Percentiles rank a stretch among this genome's conserved stretches.
Conservation (phyloP, 2,329 filamentous ascomycete species). For the Beauveria pseudobassiana region DNA sequence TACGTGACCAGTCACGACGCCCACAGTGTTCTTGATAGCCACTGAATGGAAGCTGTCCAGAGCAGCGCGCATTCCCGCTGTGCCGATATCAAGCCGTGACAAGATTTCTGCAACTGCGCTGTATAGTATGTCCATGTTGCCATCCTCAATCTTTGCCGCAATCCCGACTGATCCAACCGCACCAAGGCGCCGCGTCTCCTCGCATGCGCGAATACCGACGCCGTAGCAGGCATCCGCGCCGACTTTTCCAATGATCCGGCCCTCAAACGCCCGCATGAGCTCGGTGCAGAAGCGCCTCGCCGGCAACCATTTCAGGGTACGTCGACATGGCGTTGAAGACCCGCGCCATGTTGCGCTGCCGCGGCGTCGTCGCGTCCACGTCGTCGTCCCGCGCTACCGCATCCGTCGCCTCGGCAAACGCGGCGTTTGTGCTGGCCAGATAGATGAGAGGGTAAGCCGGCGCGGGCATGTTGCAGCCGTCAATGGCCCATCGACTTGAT, state of each 20-base stretch:
- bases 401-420: conserved; percentile 28
- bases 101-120: conserved; percentile 36
- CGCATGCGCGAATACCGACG: conserved; percentile 31
- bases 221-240: conserved; percentile 43
- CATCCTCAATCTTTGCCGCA: conserved; percentile 42
- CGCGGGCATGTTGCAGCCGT: conserved; percentile 41
- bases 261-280: conserved; percentile 33
- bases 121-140: conserved; percentile 35
- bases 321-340: conserved; percentile 35
- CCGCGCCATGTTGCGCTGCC: conserved; percentile 19
- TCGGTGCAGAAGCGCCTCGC: conserved; percentile 39
- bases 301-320: conserved; percentile 36
- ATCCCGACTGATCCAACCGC: conserved; percentile 33
- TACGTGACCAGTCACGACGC: conserved; percentile 26
- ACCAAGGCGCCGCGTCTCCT: conserved; percentile 28
- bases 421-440: conserved; percentile 28
- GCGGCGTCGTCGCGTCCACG: not conserved
- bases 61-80: conserved; percentile 19
- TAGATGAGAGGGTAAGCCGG: conserved; percentile 32
- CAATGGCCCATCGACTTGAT: conserved; percentile 33
- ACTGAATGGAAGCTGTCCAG: conserved; percentile 27
- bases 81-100: conserved; percentile 33
- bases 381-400: not conserved
- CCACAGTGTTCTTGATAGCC: conserved; percentile 29
- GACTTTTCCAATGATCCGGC: conserved; percentile 36